Evolutionary conservation across 2,329 filamentous ascomycete species (phyloP), one percentile per base, ranked within the genome.

Genomic region (Tolypocladium tropicale): DNA sequence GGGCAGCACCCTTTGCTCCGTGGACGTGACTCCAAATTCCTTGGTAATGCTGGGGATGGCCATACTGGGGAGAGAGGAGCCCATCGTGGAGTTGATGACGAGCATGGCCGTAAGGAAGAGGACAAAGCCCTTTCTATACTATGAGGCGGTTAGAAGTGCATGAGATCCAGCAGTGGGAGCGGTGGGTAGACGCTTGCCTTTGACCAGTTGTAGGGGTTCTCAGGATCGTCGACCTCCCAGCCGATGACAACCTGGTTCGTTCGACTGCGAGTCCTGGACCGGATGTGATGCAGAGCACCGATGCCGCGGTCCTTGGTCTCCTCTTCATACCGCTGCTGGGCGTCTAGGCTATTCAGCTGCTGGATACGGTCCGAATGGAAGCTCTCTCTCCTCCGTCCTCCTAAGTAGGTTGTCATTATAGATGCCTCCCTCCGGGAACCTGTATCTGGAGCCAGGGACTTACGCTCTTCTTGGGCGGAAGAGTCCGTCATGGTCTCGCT

Each of bases 21-120:
- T 58, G 2, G 75, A 76, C 0, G 76, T 77, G 56, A 87, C 70
- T 54, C 75, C 64, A 70, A 85, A 89, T 61, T 85, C 75, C 3
- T 69, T 65, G 3, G 77, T 72, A 51, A 88, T 85, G 53, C 75
- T 78, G 2, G 78, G 75, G 2, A 83, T 76, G 16, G 82, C 82
- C 67, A 85, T 85, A 55, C 82, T 82, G 1, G 85, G 83, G 6
- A 89, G 73, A 0, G 83, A 76, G 46, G 81, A 86, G 1, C 80
- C 81, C 70, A 89, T 81, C 11, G 85, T 88, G 30, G 79, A 83
- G 67, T 89, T 89, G 65, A 87, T 74, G 48, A 88, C 83, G 54
- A 79, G 75, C 59, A 79, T 66, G 70, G 83, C 81, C 1, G 78
- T 78, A 0, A 80, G 75, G 30, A 81, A 63, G 2, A 85, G 64